Evolutionary conservation across 345 rosid genomes (phyloP).

Genomic region (Salix viminalis): DNA sequence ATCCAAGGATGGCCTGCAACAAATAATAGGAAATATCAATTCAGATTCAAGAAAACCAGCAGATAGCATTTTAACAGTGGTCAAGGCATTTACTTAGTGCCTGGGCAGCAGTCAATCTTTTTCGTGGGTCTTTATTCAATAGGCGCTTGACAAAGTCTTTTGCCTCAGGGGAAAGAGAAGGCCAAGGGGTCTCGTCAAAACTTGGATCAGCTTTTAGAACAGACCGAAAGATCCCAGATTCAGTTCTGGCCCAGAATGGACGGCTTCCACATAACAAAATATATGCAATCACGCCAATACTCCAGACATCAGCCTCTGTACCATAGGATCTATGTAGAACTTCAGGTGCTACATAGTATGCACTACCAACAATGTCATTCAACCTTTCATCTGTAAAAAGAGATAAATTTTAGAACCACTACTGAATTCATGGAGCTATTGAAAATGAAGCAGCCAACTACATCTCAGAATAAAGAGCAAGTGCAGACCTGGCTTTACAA

Average conservation of each 20-base stretch:
- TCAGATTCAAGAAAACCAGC: not conserved
- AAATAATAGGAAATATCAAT: constrained; percentile 10
- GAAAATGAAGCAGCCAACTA: not conserved
- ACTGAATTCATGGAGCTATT: not conserved
- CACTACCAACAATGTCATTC: constrained; percentile 97
- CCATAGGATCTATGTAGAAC: constrained; percentile 91
- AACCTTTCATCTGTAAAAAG: constrained; percentile 76
- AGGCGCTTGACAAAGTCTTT: constrained; percentile 85
- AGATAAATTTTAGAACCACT: constrained; percentile 9
- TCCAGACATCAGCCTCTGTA: constrained; percentile 99
- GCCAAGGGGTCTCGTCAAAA: constrained; percentile 91
- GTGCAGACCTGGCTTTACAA: constrained; percentile 80
- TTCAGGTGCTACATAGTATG: constrained; percentile 98
- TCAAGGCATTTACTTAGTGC: constrained; percentile 62
- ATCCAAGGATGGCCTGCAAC: constrained; percentile 94
- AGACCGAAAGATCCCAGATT: constrained; percentile 89
- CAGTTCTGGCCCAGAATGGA: constrained; percentile 99
- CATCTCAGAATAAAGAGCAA: not conserved
- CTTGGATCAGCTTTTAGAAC: constrained; percentile 89
- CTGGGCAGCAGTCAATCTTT: constrained; percentile 92
- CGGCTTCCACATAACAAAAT: constrained; percentile 96
- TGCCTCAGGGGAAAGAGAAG: constrained; percentile 76
- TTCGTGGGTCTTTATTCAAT: constrained; percentile 79
- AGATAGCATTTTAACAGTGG: not conserved
- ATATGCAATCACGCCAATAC: constrained; percentile 91